Percentiles rank a stretch among this genome's conserved stretches.
phyloP scores from a whole-genome alignment of 495 filamentous ascomycete species.

The Aspergillus funiculosus region DNA sequence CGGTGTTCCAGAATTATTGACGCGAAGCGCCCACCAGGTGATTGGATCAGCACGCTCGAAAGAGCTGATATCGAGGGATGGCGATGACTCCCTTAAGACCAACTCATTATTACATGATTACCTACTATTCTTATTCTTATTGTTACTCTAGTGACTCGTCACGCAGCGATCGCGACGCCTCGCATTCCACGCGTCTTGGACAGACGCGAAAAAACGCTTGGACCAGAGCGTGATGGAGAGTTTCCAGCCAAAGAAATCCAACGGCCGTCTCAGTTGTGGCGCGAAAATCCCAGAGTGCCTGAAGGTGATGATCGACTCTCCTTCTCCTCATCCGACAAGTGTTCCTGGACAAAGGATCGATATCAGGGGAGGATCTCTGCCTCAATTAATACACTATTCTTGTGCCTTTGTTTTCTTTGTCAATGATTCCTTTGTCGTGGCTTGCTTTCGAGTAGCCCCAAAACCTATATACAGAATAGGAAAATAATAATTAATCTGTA shows the following conservation, averaged over 20 bases:
- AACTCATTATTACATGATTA: no score
- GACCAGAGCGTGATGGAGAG: constrained; percentile 14
- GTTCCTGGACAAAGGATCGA: no score
- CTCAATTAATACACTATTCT: no score
- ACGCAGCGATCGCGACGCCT: constrained; percentile 17
- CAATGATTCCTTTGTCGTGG: no score
- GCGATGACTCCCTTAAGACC: no score
- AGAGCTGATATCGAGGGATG: not conserved
- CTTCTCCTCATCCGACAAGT: no score
- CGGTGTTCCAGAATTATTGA: constrained; percentile 9
- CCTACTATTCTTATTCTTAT: constrained; percentile 4
- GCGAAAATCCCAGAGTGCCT: not conserved
- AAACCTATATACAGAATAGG: no score
- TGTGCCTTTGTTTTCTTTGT: no score
- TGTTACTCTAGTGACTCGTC: constrained; percentile 10
- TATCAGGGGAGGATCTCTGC: no score
- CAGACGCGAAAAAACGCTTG: constrained; percentile 17
- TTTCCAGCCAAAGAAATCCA: constrained; percentile 12
- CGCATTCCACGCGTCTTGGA: constrained; percentile 22
- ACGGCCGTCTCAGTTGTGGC: not conserved
- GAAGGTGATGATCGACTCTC: constrained; percentile 1
- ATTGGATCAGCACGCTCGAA: constrained; percentile 20
- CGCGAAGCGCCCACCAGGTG: constrained; percentile 21
- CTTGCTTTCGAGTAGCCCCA: no score
- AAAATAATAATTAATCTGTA: no score